Percentiles rank a stretch among this genome's conserved stretches.
Conservation (phyloP, 495 filamentous ascomycete genomes). For the Filosporella fistucella region DNA sequence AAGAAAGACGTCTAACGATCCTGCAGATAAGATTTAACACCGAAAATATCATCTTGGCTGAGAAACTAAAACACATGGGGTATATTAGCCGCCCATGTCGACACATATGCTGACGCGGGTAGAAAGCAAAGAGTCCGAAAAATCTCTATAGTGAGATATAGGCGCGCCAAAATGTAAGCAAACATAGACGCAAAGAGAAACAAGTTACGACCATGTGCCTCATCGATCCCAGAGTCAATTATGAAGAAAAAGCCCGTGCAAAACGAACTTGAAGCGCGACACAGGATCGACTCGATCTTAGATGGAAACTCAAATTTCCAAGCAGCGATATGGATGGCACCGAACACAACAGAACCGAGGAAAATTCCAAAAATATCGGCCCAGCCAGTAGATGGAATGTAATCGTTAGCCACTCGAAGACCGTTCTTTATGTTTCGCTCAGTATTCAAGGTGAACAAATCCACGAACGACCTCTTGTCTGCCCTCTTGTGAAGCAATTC, state of each 20-base stretch:
- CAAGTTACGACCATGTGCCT: background rate
- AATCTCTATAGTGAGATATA: constrained; percentile 26
- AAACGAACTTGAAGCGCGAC: background rate
- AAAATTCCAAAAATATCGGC: background rate
- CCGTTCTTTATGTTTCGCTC: background rate
- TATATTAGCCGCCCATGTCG: constrained; percentile 20
- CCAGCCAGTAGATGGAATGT: background rate
- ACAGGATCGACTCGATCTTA: background rate
- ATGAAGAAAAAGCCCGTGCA: background rate
- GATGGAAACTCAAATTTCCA: constrained; percentile 1
- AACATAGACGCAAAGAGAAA: background rate
- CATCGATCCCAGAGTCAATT: background rate
- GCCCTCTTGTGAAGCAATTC: background rate
- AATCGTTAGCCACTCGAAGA: background rate
- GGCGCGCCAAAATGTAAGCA: constrained; percentile 18
- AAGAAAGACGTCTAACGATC: no score
- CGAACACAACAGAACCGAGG: background rate
- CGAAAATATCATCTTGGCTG: no score
- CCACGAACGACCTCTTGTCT: background rate
- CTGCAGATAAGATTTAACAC: no score
- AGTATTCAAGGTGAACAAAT: background rate
- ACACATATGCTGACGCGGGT: constrained; percentile 19
- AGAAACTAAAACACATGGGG: no score
- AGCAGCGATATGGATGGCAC: background rate
- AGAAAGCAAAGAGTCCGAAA: constrained; percentile 24